Conservation (phyloP, 116 monocot genomes). For the Thalassia testudinum region DNA sequence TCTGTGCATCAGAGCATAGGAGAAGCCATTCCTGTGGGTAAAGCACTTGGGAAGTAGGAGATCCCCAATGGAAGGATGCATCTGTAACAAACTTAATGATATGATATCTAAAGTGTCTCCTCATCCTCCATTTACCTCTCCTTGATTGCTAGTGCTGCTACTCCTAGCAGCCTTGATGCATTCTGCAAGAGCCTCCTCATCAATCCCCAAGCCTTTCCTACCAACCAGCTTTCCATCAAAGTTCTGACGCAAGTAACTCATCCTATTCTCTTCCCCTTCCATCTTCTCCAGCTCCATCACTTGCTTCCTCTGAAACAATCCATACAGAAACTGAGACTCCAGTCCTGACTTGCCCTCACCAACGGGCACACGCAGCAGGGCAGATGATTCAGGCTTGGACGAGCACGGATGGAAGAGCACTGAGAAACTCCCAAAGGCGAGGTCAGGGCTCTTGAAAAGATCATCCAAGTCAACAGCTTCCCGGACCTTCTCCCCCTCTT, state of each 20-base stretch:
- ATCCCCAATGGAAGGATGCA: too few relatives aligned
- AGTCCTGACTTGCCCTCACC: slow-evolving; percentile 27
- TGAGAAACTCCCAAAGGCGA: slow-evolving; percentile 42
- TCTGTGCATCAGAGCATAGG: too few relatives aligned
- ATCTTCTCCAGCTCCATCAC: slow-evolving; percentile 36
- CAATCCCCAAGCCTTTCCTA: slow-evolving; percentile 39
- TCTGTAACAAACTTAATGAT: too few relatives aligned
- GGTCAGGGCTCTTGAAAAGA: slow-evolving; percentile 40
- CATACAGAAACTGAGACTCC: slow-evolving; percentile 41
- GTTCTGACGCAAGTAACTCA: slow-evolving; percentile 29
- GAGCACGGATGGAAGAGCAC: slow-evolving; percentile 55
- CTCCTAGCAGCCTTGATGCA: slow-evolving; percentile 39
- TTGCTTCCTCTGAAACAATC: slow-evolving; percentile 44
- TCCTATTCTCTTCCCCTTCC: slow-evolving; percentile 46
- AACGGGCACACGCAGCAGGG: slow-evolving; percentile 40
- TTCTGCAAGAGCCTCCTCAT: slow-evolving; percentile 37
- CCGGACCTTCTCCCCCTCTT: background rate
- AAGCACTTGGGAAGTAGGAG: too few relatives aligned
- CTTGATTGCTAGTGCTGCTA: background rate
- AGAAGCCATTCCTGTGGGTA: too few relatives aligned
- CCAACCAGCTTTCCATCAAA: slow-evolving; percentile 57
- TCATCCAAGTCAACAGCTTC: slow-evolving; percentile 39
- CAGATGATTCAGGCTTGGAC: slow-evolving; percentile 21
- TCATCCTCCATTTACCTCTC: slow-evolving; percentile 4
- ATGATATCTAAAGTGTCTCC: too few relatives aligned